Evolutionary conservation across 2,329 filamentous ascomycete species (phyloP).

Genomic region (Ceratocystis alfenasii): DNA sequence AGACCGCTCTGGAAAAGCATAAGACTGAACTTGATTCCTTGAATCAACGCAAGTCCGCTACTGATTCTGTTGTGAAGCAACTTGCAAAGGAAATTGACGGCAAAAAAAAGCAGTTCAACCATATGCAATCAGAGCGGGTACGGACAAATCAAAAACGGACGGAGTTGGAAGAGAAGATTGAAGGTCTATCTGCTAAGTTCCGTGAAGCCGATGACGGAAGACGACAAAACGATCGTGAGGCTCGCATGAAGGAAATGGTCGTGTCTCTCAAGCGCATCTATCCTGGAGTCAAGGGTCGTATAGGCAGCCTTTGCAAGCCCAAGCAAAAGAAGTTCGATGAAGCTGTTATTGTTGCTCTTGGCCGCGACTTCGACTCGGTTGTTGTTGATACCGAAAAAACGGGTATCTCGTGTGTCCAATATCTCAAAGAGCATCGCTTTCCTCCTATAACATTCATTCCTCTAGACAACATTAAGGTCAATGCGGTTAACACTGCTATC

Average conservation of each 20-base stretch:
- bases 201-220: slow-evolving; percentile 73
- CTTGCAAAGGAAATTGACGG: slow-evolving; percentile 64
- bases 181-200: slow-evolving; percentile 68
- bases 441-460: slow-evolving; percentile 90
- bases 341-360: slow-evolving; percentile 82
- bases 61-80: slow-evolving; percentile 52
- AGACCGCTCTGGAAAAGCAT: slow-evolving; percentile 61
- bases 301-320: slow-evolving; percentile 84
- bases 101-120: slow-evolving; percentile 87
- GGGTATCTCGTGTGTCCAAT: slow-evolving; percentile 85
- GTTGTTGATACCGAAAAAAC: slow-evolving; percentile 93
- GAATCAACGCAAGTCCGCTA: slow-evolving; percentile 52
- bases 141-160: slow-evolving; percentile 70
- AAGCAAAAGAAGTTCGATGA: slow-evolving; percentile 96
- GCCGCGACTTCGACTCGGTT: slow-evolving; percentile 85
- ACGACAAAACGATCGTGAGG: slow-evolving; percentile 73
- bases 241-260: slow-evolving; percentile 68
- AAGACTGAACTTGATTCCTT: slow-evolving; percentile 59
- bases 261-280: slow-evolving; percentile 80
- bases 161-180: slow-evolving; percentile 84
- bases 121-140: slow-evolving; percentile 69
- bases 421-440: slow-evolving; percentile 79
- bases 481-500: slow-evolving; percentile 74
- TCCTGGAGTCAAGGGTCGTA: slow-evolving; percentile 77
- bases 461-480: slow-evolving; percentile 93